Percentiles rank a stretch among this genome's conserved stretches.
These are phyloP conservation scores for Phialophora chinensis DNA, from an alignment of 2,329 filamentous ascomycete species.

Conservation along the genomic window DNA sequence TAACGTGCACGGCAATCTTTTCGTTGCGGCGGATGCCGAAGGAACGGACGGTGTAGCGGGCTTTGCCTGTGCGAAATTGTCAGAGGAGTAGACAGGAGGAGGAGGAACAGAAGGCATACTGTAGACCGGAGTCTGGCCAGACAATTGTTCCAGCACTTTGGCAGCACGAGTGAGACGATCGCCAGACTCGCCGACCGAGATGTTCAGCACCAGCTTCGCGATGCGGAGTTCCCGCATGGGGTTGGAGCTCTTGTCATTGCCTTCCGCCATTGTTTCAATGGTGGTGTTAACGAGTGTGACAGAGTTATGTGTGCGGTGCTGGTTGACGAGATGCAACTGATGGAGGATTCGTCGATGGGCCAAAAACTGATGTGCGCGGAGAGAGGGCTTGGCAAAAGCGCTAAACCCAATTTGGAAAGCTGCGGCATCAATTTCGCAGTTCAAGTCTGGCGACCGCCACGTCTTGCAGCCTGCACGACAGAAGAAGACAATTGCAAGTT, in stretches of 20 bases:
- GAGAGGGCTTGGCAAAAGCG: conserved; percentile 14
- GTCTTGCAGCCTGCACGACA: not conserved
- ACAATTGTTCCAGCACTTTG: conserved; percentile 99
- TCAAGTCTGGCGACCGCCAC: conserved; percentile 13
- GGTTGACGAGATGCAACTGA: conserved; percentile 8
- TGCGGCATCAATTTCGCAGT: conserved; percentile 17
- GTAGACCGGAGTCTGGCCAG: conserved; percentile 99
- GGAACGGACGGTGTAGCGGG: conserved; percentile 99
- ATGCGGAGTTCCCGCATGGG: conserved; percentile 99
- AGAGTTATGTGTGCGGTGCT: conserved; percentile 31
- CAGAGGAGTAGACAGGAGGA: conserved; percentile 10
- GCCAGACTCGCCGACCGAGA: conserved; percentile 99
- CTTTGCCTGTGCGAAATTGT: conserved; percentile 74
- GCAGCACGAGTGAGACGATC: conserved; percentile 99
- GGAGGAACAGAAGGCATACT: conserved; percentile 63
- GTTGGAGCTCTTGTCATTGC: conserved; percentile 81
- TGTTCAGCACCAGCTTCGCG: conserved; percentile 99
- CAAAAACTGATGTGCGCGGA: conserved; percentile 17
- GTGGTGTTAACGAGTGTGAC: conserved; percentile 42
- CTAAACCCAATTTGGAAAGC: conserved; percentile 20
- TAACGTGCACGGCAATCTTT: conserved; percentile 99
- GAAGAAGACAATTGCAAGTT: conserved; percentile 27
- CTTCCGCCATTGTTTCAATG: conserved; percentile 62
- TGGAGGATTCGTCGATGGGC: not conserved
- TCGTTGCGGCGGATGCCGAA: conserved; percentile 99